phyloP scores from a whole-genome alignment of 257 asterid genomes.

The Prunella vulgaris region DNA sequence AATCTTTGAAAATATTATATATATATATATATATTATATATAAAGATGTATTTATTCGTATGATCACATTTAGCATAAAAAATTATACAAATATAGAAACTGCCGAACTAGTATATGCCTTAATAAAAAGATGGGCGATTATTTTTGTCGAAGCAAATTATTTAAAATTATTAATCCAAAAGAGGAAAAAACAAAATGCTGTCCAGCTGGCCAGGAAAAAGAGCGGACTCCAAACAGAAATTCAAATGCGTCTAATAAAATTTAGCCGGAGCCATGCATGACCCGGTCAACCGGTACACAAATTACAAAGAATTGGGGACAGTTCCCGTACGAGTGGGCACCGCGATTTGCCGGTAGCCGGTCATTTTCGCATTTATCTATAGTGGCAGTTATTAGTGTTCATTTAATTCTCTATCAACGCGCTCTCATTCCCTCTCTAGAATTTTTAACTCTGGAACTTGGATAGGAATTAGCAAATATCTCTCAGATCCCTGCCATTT shows the following conservation, averaged over 20 bases:
- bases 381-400: slow-evolving; percentile 48
- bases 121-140: not conserved
- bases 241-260: slow-evolving; percentile 26
- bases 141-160: slow-evolving; percentile 1
- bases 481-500: slow-evolving; percentile 32
- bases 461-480: not conserved
- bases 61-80: not conserved
- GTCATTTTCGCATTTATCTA: slow-evolving; percentile 35
- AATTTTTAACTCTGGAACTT: not conserved
- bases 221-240: slow-evolving; percentile 33
- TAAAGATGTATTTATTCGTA: not conserved
- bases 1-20: too few relatives aligned
- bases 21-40: too few relatives aligned
- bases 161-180: not conserved
- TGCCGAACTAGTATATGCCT: not conserved
- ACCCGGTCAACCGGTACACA: slow-evolving; percentile 34
- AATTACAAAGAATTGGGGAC: not conserved
- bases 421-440: slow-evolving; percentile 26
- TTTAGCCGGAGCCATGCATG: slow-evolving; percentile 25
- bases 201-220: slow-evolving; percentile 29
- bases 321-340: slow-evolving; percentile 33
- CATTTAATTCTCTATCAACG: slow-evolving; percentile 36
- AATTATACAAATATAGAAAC: not conserved
- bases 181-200: slow-evolving; percentile 13
- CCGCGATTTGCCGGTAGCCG: slow-evolving; percentile 32